These are phyloP conservation scores for Corrigiola litoralis DNA, from an alignment of 179 eudicot species.

Conservation along the genomic window DNA sequence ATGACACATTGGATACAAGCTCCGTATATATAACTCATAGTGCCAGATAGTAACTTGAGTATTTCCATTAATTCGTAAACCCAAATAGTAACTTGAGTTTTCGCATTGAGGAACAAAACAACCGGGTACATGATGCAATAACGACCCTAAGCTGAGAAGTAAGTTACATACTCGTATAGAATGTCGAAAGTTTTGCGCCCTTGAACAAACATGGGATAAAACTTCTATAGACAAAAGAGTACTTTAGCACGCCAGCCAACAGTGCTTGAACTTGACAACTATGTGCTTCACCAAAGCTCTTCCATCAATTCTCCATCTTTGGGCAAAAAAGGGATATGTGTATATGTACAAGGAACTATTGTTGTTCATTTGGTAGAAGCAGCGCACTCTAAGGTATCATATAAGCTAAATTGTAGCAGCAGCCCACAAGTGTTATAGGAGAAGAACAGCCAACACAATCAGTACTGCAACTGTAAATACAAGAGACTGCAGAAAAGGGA, in stretches of 20 bases:
- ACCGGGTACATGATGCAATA: constrained; percentile 4
- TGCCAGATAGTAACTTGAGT: no score
- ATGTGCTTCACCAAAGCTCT: constrained; percentile 2
- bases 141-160: not conserved
- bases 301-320: not conserved
- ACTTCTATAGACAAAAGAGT: not conserved
- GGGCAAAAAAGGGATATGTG: constrained; percentile 3
- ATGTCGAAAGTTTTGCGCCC: not conserved
- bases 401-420: no score
- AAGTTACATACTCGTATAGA: no score
- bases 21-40: no score
- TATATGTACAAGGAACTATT: not conserved
- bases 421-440: constrained; percentile 15
- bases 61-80: no score
- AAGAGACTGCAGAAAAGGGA: constrained; percentile 36
- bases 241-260: not conserved
- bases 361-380: not conserved
- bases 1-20: no score
- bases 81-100: no score
- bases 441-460: constrained; percentile 31
- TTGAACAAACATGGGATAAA: constrained; percentile 1
- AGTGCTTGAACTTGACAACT: not conserved
- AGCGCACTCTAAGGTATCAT: not conserved
- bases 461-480: constrained; percentile 31
- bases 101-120: no score